A percentile compares a stretch with the other conserved stretches of the same genome.
Conservation (phyloP, 2,329 filamentous ascomycete species). For the Alternaria sp. region DNA sequence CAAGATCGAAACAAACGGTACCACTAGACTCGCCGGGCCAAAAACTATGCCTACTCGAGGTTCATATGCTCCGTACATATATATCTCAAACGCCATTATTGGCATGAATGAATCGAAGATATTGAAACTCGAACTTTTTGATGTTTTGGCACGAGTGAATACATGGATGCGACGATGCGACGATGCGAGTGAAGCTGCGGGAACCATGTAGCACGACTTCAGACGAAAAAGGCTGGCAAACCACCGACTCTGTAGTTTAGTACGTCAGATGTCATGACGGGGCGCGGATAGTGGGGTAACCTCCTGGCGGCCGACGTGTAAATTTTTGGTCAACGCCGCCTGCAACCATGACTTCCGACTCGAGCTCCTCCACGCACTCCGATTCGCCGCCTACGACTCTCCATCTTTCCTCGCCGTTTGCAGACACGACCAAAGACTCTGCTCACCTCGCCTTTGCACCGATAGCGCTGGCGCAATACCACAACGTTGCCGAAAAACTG, state of each 20-base stretch:
- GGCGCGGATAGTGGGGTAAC: slow-evolving; percentile 11
- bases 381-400: slow-evolving; percentile 10
- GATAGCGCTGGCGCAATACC: slow-evolving; percentile 37
- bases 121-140: too few species aligned
- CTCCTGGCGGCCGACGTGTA: slow-evolving; percentile 2
- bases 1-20: slow-evolving; percentile 40
- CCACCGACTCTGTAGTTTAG: background rate
- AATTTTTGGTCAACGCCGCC: slow-evolving; percentile 16
- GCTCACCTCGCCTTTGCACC: slow-evolving; percentile 30
- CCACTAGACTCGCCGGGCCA: slow-evolving; percentile 47
- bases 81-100: background rate
- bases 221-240: background rate
- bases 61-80: slow-evolving; percentile 42
- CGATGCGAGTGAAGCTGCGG: background rate
- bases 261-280: background rate
- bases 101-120: background rate
- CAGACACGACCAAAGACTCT: slow-evolving; percentile 9
- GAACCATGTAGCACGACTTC: background rate
- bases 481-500: slow-evolving; percentile 31
- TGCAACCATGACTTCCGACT: slow-evolving; percentile 17
- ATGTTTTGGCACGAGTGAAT: background rate
- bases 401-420: slow-evolving; percentile 9
- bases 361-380: slow-evolving; percentile 16
- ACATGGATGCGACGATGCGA: background rate
- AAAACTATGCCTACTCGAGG: slow-evolving; percentile 37